Percentiles rank a stretch among this genome's conserved stretches.
phyloP scores from a whole-genome alignment of 768 basidiomycete genomes.

The Suillus clintonianus region DNA sequence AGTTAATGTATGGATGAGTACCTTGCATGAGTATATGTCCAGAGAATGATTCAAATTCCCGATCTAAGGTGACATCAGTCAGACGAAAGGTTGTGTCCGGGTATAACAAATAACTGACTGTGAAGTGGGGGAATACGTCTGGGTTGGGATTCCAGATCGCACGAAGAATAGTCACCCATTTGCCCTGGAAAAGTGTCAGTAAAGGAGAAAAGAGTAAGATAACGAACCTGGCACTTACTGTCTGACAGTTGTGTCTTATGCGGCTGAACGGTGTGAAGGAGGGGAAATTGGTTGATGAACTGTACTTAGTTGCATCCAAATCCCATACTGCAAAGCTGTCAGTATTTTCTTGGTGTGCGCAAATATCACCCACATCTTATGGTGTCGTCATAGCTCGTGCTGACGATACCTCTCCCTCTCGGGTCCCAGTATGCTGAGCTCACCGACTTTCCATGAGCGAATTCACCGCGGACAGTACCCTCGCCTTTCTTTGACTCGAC shows the following conservation, averaged over 20 bases:
- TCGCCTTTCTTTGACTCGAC: constrained; percentile 52
- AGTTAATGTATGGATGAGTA: constrained; percentile 21
- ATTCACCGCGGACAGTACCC: constrained; percentile 61
- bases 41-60: constrained; percentile 80
- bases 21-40: constrained; percentile 74
- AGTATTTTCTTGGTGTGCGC: constrained; percentile 7
- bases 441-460: constrained; percentile 72
- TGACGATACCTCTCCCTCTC: constrained; percentile 74
- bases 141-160: constrained; percentile 82
- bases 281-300: constrained; percentile 51
- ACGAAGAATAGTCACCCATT: constrained; percentile 77
- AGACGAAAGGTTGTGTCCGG: neutral
- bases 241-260: constrained; percentile 78
- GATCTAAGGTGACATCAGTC: constrained; percentile 43
- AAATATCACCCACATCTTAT: constrained; percentile 56
- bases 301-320: constrained; percentile 52
- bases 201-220: neutral
- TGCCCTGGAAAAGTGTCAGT: constrained; percentile 50
- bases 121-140: constrained; percentile 81
- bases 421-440: constrained; percentile 89
- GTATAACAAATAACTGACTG: constrained; percentile 44
- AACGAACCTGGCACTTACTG: constrained; percentile 44
- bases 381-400: constrained; percentile 83
- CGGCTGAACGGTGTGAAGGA: constrained; percentile 64
- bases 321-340: constrained; percentile 67